Evolutionary conservation across 176 grass and related monocot genomes (phyloP).

Genomic region (Rhynchospora pubera): DNA sequence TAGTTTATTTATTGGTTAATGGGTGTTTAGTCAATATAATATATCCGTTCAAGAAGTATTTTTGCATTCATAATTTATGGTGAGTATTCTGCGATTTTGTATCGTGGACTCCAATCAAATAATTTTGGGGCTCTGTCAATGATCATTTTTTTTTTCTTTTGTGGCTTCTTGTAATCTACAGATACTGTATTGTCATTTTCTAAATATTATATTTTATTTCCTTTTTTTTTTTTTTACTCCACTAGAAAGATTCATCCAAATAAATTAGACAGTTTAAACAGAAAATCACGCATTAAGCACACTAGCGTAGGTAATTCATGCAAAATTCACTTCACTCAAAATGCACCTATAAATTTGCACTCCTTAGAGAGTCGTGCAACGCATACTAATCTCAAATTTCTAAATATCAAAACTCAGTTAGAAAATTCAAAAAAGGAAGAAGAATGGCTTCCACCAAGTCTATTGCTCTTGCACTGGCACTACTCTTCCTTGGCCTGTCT

Average conservation of each 20-base stretch:
- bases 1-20: no score
- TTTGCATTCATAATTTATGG: neutral
- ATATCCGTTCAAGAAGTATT: neutral
- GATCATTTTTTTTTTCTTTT: neutral
- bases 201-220: neutral
- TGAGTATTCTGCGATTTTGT: neutral
- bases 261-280: neutral
- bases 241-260: neutral
- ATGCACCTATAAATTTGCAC: slow-evolving; percentile 10
- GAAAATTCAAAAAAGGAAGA: neutral
- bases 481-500: slow-evolving; percentile 1
- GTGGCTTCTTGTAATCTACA: neutral
- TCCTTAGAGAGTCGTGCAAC: neutral
- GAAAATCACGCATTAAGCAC: neutral
- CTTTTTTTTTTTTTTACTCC: neutral
- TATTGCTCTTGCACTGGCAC: neutral
- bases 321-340: neutral
- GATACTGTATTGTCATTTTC: neutral
- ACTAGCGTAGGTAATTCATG: slow-evolving; percentile 12
- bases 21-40: no score
- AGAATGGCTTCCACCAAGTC: slow-evolving; percentile 17
- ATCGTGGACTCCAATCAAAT: neutral
- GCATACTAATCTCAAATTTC: neutral
- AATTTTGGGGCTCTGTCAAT: neutral
- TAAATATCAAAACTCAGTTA: neutral